Percentiles rank a stretch among this genome's conserved stretches.
Evolutionary conservation across 2,329 filamentous ascomycete species (phyloP).

Genomic region (Colletotrichum salicis): DNA sequence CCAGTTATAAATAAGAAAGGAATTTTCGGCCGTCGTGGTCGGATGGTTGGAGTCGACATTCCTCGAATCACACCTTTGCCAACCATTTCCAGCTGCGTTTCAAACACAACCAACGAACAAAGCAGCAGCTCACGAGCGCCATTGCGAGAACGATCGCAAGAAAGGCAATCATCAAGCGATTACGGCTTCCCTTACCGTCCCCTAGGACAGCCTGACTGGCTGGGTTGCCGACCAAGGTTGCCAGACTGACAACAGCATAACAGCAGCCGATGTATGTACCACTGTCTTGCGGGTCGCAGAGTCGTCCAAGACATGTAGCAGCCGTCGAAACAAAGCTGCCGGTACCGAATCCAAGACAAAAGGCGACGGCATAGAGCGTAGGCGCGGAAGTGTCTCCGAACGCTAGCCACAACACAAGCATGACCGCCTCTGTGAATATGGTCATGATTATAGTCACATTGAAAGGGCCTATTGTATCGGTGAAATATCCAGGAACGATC

Average conservation of each 20-base stretch:
- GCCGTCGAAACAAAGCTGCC: slow-evolving; percentile 40
- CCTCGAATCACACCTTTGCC: slow-evolving; percentile 34
- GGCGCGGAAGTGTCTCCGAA: slow-evolving; percentile 37
- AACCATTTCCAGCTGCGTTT: slow-evolving; percentile 36
- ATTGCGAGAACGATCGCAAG: slow-evolving; percentile 39
- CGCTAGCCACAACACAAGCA: slow-evolving; percentile 42
- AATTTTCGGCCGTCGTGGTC: background rate
- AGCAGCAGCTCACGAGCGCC: slow-evolving; percentile 37
- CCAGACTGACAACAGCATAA: slow-evolving; percentile 43
- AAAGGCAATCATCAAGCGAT: slow-evolving; percentile 38
- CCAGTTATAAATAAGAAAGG: slow-evolving; percentile 18
- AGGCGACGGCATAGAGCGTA: slow-evolving; percentile 40
- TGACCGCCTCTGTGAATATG: slow-evolving; percentile 38
- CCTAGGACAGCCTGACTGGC: slow-evolving; percentile 28
- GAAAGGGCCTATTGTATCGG: slow-evolving; percentile 39
- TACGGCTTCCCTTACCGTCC: slow-evolving; percentile 9
- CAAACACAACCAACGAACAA: slow-evolving; percentile 39
- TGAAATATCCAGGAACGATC: slow-evolving; percentile 40
- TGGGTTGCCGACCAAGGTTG: slow-evolving; percentile 33
- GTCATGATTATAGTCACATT: slow-evolving; percentile 42
- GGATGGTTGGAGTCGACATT: background rate
- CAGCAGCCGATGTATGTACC: slow-evolving; percentile 44
- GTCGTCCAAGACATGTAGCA: slow-evolving; percentile 40
- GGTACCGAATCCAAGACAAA: slow-evolving; percentile 43
- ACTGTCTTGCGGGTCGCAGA: slow-evolving; percentile 39